Conservation (phyloP, 1,284 basidiomycete genomes). For the Ustilago loliicola region DNA sequence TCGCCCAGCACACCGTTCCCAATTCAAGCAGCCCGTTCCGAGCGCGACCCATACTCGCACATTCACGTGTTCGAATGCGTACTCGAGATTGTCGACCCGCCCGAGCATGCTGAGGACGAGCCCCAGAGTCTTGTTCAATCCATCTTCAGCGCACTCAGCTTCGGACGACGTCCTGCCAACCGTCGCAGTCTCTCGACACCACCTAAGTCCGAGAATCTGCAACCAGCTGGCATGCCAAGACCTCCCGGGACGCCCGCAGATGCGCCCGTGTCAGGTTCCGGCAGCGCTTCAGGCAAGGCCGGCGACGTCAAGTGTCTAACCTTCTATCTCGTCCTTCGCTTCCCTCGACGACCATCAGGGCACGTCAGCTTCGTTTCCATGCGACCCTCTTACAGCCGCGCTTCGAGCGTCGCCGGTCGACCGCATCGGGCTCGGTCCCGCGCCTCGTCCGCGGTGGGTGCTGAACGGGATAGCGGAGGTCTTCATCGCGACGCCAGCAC, state of each 20-base stretch:
- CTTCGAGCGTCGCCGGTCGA: slow-evolving; percentile 36
- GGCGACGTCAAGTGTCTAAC: slow-evolving; percentile 57
- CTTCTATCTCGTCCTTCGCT: slow-evolving; percentile 62
- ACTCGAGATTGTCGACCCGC: slow-evolving; percentile 57
- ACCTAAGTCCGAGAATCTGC: slow-evolving; percentile 42
- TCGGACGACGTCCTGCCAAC: slow-evolving; percentile 54
- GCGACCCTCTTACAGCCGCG: slow-evolving; percentile 46
- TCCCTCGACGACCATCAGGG: slow-evolving; percentile 43
- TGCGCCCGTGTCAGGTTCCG: slow-evolving; percentile 44
- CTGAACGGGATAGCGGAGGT: slow-evolving; percentile 20
- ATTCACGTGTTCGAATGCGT: slow-evolving; percentile 68
- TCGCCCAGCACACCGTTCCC: slow-evolving; percentile 57
- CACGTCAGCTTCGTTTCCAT: slow-evolving; percentile 32
- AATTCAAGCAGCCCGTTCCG: slow-evolving; percentile 39
- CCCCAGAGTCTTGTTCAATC: slow-evolving; percentile 57
- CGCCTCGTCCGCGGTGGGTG: slow-evolving; percentile 36
- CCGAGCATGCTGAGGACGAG: slow-evolving; percentile 26
- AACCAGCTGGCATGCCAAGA: slow-evolving; percentile 29
- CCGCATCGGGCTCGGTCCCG: slow-evolving; percentile 36
- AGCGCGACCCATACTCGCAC: slow-evolving; percentile 56
- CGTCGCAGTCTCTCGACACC: slow-evolving; percentile 53
- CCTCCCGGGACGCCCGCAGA: slow-evolving; percentile 50
- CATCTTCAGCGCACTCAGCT: slow-evolving; percentile 63
- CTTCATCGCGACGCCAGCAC: slow-evolving; percentile 33
- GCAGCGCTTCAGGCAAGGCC: slow-evolving; percentile 45